phyloP scores from a whole-genome alignment of 108 stramenopile species.

The Skeletonema tropicum region DNA sequence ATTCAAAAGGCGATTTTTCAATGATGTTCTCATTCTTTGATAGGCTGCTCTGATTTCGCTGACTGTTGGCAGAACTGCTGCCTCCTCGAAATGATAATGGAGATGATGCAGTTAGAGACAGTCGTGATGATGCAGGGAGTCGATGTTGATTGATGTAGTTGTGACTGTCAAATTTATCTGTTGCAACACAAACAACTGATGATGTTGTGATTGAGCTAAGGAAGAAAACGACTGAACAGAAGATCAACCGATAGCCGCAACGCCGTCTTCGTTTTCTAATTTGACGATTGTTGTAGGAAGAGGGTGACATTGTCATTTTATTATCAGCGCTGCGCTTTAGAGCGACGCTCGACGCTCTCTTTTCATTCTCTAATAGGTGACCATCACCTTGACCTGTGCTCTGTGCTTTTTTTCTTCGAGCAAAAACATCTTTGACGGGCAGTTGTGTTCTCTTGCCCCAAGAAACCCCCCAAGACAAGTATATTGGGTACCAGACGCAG shows the following conservation, averaged over 20 bases:
- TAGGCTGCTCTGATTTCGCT: neutral
- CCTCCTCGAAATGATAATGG: neutral
- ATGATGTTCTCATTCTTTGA: neutral
- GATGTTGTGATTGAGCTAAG: neutral
- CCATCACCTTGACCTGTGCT: too few relatives aligned
- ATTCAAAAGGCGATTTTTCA: slow-evolving; percentile 40
- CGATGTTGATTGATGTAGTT: neutral
- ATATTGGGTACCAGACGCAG: neutral
- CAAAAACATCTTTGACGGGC: too few relatives aligned
- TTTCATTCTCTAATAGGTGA: too few relatives aligned
- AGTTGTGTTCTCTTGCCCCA: neutral
- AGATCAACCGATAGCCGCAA: neutral
- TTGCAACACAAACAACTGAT: neutral
- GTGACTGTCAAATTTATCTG: neutral
- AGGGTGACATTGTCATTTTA: neutral
- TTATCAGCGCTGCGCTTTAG: neutral
- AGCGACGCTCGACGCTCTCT: too few relatives aligned
- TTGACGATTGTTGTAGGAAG: neutral
- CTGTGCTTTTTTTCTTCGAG: too few relatives aligned
- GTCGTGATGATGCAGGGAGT: neutral
- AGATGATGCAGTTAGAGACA: neutral
- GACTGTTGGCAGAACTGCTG: neutral
- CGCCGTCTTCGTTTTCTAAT: neutral
- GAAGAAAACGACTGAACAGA: neutral
- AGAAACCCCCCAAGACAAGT: neutral